Conservation (phyloP, 1,284 basidiomycete genomes). For the Ceratobasidium sp. region DNA sequence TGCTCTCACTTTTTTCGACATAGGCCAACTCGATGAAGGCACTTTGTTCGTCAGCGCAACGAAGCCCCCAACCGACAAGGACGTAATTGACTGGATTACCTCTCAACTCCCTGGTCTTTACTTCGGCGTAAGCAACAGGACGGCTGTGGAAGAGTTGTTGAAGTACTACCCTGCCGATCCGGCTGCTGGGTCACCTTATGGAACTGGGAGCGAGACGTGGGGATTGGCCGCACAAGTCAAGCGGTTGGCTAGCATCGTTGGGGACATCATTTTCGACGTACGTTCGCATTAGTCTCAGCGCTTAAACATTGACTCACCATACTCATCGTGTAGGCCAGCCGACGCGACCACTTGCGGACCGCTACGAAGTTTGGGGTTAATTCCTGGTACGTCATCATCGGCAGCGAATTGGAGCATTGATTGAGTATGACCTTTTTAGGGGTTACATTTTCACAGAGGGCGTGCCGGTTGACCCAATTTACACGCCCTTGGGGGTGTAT, state of each 20-base stretch:
- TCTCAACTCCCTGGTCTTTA: background rate
- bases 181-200: constrained; percentile 28
- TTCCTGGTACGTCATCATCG: background rate
- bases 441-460: too few species aligned
- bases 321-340: background rate
- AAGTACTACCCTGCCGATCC: constrained; percentile 31
- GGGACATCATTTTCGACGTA: constrained; percentile 15
- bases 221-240: constrained; percentile 31
- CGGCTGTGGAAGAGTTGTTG: background rate
- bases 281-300: background rate
- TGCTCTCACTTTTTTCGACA: background rate
- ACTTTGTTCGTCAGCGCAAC: constrained; percentile 13
- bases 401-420: too few species aligned
- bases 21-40: constrained; percentile 36
- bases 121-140: background rate
- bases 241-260: constrained; percentile 19
- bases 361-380: constrained; percentile 8
- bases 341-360: constrained; percentile 4
- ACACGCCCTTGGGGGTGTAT: too few species aligned
- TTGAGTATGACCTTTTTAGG: too few species aligned
- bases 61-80: background rate
- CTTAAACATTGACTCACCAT: background rate
- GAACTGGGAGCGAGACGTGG: constrained; percentile 12
- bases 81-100: constrained; percentile 18
- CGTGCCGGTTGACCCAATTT: too few species aligned